Evolutionary conservation across 352 stramenopile genomes (phyloP), one percentile per base, ranked within the genome.

Genomic region (Thalassiosira hispida): DNA sequence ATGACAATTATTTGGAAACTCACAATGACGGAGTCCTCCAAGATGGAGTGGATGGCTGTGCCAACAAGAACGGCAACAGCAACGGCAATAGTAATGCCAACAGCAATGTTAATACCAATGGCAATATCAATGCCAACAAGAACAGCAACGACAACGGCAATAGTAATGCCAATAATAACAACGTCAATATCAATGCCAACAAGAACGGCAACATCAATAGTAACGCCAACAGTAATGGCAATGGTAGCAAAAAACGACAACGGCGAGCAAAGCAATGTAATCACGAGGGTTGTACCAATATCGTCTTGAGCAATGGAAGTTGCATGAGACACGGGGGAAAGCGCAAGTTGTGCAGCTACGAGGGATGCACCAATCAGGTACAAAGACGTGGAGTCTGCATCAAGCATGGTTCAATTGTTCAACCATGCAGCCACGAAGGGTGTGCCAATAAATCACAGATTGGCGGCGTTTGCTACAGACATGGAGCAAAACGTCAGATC

Each of bases 291-390:
- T 64, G 56, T 27, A 64, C 31, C 6, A 64, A 64, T 7, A 1
- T 25, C 3, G 56, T 42, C 23, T 23, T 46, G 12, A 49, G 46
- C 9, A 27, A 23, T 7, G 22, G 56, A 51, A 1, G 47, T 18
- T 64, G 56, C 20, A 47, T 47, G 3, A 64, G 56, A 42, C 56
- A 64, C 33, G 56, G 56, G 18, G 56, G 1, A 46, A 64, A 64
- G 2, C 1, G n/a, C 2, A 64, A 46, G 31, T 14, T 25, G 3
- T 64, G 56, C 56, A 46, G 56, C n/a, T 8, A 11, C n/a, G n/a
- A 64, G 31, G 22, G 56, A 6, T 64, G 56, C 56, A 47, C 12
- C 2, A 64, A 64, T 9, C 6, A 51, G 3, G 56, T 9, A 2
- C 6, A 47, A 64, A 47, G 9, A n/a, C 2, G 23, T 2, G 31